These are phyloP conservation scores for Baudoinia panamericana DNA, from an alignment of 495 filamentous ascomycete genomes.

Conservation along the genomic window DNA sequence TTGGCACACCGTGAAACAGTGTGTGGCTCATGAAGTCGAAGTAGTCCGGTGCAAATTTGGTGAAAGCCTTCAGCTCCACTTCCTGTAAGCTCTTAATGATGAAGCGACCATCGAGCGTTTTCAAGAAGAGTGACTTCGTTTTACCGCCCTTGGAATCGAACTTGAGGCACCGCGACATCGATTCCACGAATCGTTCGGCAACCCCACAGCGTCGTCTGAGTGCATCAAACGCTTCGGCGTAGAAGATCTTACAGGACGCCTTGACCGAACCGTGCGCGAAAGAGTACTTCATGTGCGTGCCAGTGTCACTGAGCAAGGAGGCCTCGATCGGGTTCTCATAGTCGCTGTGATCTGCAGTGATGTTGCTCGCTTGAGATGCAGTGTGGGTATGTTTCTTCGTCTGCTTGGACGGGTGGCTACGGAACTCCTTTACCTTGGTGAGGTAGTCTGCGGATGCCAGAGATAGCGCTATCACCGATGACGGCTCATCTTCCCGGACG, in stretches of 20 bases:
- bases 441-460: conserved; percentile 75
- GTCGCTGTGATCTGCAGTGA: conserved; percentile 4
- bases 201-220: conserved; percentile 85
- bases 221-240: conserved; percentile 94
- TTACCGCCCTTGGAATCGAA: conserved; percentile 99
- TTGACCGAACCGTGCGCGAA: conserved; percentile 82
- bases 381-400: conserved; percentile 7
- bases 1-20: conserved; percentile 89
- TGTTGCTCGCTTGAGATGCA: conserved; percentile 2
- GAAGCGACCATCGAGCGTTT: conserved; percentile 88
- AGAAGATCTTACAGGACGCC: conserved; percentile 97
- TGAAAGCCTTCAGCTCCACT: conserved; percentile 84
- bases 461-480: conserved; percentile 87
- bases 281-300: conserved; percentile 87
- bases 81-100: conserved; percentile 81
- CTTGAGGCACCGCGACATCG: conserved; percentile 83
- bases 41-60: conserved; percentile 89
- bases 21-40: conserved; percentile 95
- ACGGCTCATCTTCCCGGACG: conserved; percentile 92
- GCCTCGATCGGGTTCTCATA: conserved; percentile 29
- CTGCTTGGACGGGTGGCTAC: conserved; percentile 31
- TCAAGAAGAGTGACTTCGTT: conserved; percentile 94
- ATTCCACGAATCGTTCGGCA: conserved; percentile 86
- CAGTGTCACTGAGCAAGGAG: conserved; percentile 60
- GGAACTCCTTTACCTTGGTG: conserved; percentile 60